Evolutionary conservation across 1,284 basidiomycete species (phyloP).

Genomic region (Sutorius eximius): DNA sequence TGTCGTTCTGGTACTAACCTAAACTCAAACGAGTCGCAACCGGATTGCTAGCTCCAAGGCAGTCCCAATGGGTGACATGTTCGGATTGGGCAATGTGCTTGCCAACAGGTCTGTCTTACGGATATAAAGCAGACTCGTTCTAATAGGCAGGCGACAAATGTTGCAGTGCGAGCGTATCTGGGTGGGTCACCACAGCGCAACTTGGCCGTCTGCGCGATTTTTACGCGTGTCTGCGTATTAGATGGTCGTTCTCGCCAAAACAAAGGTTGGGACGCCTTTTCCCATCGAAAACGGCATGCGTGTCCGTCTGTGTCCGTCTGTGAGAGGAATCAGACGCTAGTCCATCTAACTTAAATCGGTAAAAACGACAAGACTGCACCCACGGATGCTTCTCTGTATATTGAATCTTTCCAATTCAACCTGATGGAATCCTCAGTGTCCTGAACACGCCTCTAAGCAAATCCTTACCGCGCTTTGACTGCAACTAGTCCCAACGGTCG

Average conservation of each 20-base stretch:
- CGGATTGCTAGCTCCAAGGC: not conserved
- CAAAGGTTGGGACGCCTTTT: not conserved
- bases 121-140: not conserved
- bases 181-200: not conserved
- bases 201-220: not conserved
- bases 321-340: conserved; percentile 6
- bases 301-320: conserved; percentile 3
- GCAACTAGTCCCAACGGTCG: conserved; percentile 8
- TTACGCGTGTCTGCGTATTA: not conserved
- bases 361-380: conserved; percentile 8
- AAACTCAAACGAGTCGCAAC: not conserved
- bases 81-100: not conserved
- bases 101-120: conserved; percentile 7
- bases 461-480: not conserved
- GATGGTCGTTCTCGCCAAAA: not conserved
- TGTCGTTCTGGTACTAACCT: not conserved
- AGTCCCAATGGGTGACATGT: not conserved
- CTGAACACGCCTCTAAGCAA: conserved; percentile 4
- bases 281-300: not conserved
- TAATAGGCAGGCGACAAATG: conserved; percentile 3
- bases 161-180: not conserved
- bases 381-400: conserved; percentile 11
- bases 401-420: not conserved
- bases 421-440: conserved; percentile 7
- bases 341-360: conserved; percentile 18